phyloP scores from a whole-genome alignment of 2,329 filamentous ascomycete species.

The Aspergillus terreus region DNA sequence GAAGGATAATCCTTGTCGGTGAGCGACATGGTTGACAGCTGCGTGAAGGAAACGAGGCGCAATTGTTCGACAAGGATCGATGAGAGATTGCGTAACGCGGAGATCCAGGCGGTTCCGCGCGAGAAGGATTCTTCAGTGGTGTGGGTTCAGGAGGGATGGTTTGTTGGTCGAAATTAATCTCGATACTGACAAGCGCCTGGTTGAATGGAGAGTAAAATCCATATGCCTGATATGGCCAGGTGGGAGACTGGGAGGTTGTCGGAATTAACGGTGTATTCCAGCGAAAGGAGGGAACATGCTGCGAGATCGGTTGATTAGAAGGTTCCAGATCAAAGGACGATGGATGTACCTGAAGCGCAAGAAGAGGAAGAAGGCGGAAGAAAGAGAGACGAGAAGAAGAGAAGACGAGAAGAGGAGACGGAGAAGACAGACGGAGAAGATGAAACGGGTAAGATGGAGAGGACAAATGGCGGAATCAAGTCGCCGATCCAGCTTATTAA shows the following conservation, averaged over 20 bases:
- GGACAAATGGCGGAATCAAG: background rate
- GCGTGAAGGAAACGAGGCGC: background rate
- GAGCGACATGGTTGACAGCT: conserved; percentile 11
- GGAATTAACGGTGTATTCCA: background rate
- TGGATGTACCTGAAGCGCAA: background rate
- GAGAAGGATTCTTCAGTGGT: background rate
- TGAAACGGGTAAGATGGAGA: background rate
- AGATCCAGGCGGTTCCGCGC: background rate
- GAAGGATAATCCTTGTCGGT: conserved; percentile 12
- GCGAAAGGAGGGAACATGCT: background rate
- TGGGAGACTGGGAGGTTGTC: background rate
- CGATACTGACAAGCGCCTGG: background rate
- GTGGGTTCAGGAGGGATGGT: background rate
- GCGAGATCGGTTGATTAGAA: background rate
- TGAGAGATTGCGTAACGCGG: background rate
- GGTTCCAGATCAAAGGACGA: background rate
- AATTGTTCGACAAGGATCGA: background rate
- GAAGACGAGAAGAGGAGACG: background rate
- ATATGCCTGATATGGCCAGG: background rate
- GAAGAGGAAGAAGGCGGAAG: background rate
- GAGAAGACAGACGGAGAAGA: background rate
- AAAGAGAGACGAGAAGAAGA: background rate
- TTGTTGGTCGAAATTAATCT: background rate
- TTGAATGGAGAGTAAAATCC: background rate
- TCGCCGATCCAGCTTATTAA: background rate